Percentiles rank a stretch among this genome's conserved stretches.
These are phyloP conservation scores for Sclerotinia sclerotiorum DNA, from an alignment of 2,329 filamentous ascomycete species.

Conservation along the genomic window DNA sequence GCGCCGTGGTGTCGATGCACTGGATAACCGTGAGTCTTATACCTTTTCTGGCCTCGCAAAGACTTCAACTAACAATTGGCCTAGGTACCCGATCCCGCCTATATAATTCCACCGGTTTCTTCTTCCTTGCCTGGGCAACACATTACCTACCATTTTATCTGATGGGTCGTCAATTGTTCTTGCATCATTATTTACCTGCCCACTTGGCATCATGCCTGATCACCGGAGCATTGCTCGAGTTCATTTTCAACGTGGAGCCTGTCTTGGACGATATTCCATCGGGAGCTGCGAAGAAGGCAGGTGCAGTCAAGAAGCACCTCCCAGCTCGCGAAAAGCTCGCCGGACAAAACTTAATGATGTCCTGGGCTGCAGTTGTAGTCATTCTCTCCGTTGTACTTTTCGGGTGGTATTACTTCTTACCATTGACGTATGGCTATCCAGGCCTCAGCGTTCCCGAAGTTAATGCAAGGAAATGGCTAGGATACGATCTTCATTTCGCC, in stretches of 20 bases:
- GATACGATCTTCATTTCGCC: conserved; percentile 97
- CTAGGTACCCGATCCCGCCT: conserved; percentile 84
- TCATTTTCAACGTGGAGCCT: conserved; percentile 90
- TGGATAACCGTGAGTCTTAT: conserved; percentile 81
- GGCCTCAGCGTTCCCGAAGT: conserved; percentile 79
- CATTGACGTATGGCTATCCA: conserved; percentile 92
- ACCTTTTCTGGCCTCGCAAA: neutral
- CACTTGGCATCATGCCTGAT: conserved; percentile 90
- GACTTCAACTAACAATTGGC: conserved; percentile 38
- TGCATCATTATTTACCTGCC: conserved; percentile 95
- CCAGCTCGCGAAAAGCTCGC: conserved; percentile 81
- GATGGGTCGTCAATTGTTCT: conserved; percentile 96
- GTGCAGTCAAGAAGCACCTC: conserved; percentile 56
- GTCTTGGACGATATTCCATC: conserved; percentile 52
- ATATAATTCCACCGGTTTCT: conserved; percentile 98
- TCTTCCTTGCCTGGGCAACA: conserved; percentile 96
- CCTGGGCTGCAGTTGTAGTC: conserved; percentile 75
- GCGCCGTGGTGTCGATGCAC: conserved; percentile 85
- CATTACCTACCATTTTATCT: conserved; percentile 98
- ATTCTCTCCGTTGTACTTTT: conserved; percentile 68
- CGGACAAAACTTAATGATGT: conserved; percentile 71
- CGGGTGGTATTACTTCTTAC: conserved; percentile 91
- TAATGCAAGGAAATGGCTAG: conserved; percentile 85
- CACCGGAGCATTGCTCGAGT: conserved; percentile 87
- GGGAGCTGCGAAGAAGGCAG: conserved; percentile 47